Evolutionary conservation across 2,329 filamentous ascomycete species (phyloP).

Genomic region (Venturiaceae sp.): DNA sequence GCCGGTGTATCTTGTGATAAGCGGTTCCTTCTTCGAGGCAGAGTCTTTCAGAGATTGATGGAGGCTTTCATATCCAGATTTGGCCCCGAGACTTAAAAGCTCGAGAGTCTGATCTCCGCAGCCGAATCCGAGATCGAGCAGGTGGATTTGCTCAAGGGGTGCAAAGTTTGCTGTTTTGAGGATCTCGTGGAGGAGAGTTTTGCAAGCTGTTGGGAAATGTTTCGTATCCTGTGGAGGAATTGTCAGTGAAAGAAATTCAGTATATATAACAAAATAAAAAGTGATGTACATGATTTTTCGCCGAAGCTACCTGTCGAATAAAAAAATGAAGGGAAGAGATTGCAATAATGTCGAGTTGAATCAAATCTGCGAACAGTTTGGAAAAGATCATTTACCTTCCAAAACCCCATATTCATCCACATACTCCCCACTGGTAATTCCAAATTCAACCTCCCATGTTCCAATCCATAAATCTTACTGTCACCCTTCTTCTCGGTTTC

Average conservation of each 20-base stretch:
- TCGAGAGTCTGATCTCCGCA: slow-evolving; percentile 47
- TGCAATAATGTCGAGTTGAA: no score
- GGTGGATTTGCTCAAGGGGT: slow-evolving; percentile 9
- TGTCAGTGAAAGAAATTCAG: no score
- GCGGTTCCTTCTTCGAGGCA: slow-evolving; percentile 15
- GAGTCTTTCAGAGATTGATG: not conserved
- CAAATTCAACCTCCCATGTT: slow-evolving; percentile 48
- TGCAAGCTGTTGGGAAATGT: slow-evolving; percentile 36
- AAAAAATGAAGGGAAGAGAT: no score
- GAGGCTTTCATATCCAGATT: not conserved
- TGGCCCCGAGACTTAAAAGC: not conserved
- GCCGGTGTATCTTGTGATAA: slow-evolving; percentile 34
- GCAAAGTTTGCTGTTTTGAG: slow-evolving; percentile 25
- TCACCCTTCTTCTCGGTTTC: not conserved
- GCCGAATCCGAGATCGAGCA: slow-evolving; percentile 48
- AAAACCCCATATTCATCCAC: slow-evolving; percentile 58
- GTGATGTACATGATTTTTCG: no score
- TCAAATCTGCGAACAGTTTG: no score
- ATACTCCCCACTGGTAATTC: slow-evolving; percentile 37
- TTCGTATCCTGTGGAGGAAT: slow-evolving; percentile 14
- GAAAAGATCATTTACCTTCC: slow-evolving; percentile 33
- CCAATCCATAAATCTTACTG: slow-evolving; percentile 37
- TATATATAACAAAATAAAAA: no score
- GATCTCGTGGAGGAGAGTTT: slow-evolving; percentile 39
- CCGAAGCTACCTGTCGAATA: no score